phyloP scores from a whole-genome alignment of 441 rosid genomes.

The Brassica hybrid region DNA sequence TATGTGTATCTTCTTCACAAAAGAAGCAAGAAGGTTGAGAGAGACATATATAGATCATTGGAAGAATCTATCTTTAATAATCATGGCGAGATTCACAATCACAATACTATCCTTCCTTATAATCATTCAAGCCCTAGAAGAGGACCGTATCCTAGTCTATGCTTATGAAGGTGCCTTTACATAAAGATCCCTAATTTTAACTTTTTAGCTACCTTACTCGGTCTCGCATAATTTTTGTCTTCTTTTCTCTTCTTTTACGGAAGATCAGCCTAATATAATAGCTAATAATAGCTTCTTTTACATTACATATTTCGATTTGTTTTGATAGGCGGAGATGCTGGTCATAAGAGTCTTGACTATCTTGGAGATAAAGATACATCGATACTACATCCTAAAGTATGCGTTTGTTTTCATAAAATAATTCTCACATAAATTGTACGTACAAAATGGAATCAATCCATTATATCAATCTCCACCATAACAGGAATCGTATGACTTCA shows the following conservation, averaged over 20 bases:
- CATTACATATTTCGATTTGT: not conserved
- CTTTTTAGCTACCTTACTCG: conserved; percentile 7
- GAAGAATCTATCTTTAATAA: conserved; percentile 3
- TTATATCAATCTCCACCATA: not conserved
- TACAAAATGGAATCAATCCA: not conserved
- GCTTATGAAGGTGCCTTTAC: conserved; percentile 35
- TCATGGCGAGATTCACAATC: conserved; percentile 26
- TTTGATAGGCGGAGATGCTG: conserved; percentile 22
- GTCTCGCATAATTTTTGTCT: not conserved
- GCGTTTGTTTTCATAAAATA: not conserved
- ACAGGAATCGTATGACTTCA: conserved; percentile 13
- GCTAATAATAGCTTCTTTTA: not conserved
- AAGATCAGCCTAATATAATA: conserved; percentile 11
- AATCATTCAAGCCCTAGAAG: conserved; percentile 28
- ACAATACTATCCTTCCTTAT: conserved; percentile 20
- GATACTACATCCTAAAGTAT: not conserved
- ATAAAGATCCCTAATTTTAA: conserved; percentile 12
- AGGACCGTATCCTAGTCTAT: conserved; percentile 31
- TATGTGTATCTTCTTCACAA: conserved; percentile 3
- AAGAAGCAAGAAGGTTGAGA: conserved; percentile 4
- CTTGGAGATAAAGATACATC: not conserved
- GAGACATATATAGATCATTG: not conserved
- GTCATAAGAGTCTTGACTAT: conserved; percentile 19
- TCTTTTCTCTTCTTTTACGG: not conserved
- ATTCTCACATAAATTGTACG: not conserved